Base-by-base conservation (phyloP, 2,329 filamentous ascomycete species). In the Ascochyta rabiei region DNA sequence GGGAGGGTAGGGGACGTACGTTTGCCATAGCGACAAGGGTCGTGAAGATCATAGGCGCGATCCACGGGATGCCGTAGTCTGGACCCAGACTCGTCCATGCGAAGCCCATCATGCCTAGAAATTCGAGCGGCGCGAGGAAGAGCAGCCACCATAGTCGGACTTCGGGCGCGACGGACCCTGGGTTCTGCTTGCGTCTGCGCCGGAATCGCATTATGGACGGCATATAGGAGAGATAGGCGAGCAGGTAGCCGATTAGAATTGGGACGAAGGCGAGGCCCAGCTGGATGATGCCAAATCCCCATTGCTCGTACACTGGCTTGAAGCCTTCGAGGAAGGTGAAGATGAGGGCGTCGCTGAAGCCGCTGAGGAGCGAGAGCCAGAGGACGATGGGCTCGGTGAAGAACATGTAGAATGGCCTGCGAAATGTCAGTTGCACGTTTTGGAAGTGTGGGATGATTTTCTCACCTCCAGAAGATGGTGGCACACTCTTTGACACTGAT, bases 241-340 rank as follows among this genome's bases (percentile, higher is more conserved):
- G 66, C 28, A 87, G 60, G 63, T 91, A 91, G 2, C 86, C 87
- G 30, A 89, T 60, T 19, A 87, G 81, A 37, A 90, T 86, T 2
- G 88, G 82, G 18, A 89, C 79, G 69, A 90, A 89, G 0, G 84
- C 73, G 19, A 89, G 76, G 0, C 86, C 86, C 2, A 86, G 75
- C 8, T 81, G 74, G 2, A 86, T 73, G 7, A 81, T 79, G 26
- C 75, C 75, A 59, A 90, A 90, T 18, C 74, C 70, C 86, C 86
- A 91, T 68, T 90, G 86, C 15, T 78, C 74, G 65, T 89, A 89
- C 1, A 91, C 87, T 1, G 88, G 78, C 1, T 77, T 74, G 63
- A 90, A 90, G 0, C 85, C 88, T 69, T 90, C 86, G 45, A 91
- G 84, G 69, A 89, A 89, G 75, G 88, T 89, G 78, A 91, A 91